Evolutionary conservation across 176 grass and related monocot genomes (phyloP).

Genomic region (Sorghum bicolor): Sorghum_bicolor_NCBIv3 NC_012874.2:6759001-6759500

Average conservation of each 20-base stretch:
- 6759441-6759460: slow-evolving; percentile 36
- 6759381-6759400: slow-evolving; percentile 67
- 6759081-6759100: no score
- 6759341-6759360: slow-evolving; percentile 40
- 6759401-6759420: no score
- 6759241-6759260: neutral
- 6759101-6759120: no score
- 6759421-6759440: neutral
- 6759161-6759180: slow-evolving; percentile 14
- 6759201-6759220: neutral
- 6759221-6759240: no score
- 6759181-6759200: neutral
- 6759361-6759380: slow-evolving; percentile 42
- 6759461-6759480: slow-evolving; percentile 30
- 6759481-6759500: neutral
- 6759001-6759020: no score
- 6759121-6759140: no score
- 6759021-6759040: no score
- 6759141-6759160: neutral
- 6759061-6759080: no score
- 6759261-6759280: no score
- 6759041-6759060: no score
- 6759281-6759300: neutral
- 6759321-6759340: no score
- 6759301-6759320: no score